These are phyloP conservation scores for Globisporangium orthogonon DNA, from an alignment of 352 stramenopile species.

Conservation along the genomic window DNA sequence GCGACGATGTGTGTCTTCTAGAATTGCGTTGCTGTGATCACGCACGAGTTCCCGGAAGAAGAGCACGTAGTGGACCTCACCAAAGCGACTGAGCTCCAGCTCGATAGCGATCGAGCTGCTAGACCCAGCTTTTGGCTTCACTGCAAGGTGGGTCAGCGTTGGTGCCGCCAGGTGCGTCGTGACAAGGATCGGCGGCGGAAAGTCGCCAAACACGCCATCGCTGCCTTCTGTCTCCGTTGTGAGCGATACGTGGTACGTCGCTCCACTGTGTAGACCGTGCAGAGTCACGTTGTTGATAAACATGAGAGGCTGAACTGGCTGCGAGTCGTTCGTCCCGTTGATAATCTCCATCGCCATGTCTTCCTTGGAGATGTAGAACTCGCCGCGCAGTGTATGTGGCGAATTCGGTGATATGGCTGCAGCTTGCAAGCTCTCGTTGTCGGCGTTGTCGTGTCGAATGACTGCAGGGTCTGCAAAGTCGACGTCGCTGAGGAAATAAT, in stretches of 20 bases:
- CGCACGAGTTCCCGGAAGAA: slow-evolving; percentile 55
- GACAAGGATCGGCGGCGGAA: slow-evolving; percentile 62
- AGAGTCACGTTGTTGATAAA: slow-evolving; percentile 60
- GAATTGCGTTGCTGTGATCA: slow-evolving; percentile 21
- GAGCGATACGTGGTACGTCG: slow-evolving; percentile 71
- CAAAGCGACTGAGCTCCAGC: slow-evolving; percentile 49
- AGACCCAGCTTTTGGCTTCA: slow-evolving; percentile 30
- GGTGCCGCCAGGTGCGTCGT: slow-evolving; percentile 49
- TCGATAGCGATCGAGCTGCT: slow-evolving; percentile 45
- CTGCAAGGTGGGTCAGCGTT: slow-evolving; percentile 26
- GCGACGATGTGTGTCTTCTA: neutral
- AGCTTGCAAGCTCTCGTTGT: neutral
- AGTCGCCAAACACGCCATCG: slow-evolving; percentile 64
- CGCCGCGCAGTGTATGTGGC: slow-evolving; percentile 43
- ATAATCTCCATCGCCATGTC: slow-evolving; percentile 62
- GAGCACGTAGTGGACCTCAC: slow-evolving; percentile 69
- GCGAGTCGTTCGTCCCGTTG: slow-evolving; percentile 69
- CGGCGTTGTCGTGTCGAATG: slow-evolving; percentile 23
- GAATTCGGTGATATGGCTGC: neutral
- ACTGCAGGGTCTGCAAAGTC: slow-evolving; percentile 68
- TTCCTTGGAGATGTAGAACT: slow-evolving; percentile 25
- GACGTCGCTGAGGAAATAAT: slow-evolving; percentile 70
- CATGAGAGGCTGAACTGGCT: slow-evolving; percentile 45
- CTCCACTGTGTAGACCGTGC: slow-evolving; percentile 26
- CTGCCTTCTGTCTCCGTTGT: slow-evolving; percentile 62